Percentiles rank a stretch among this genome's conserved stretches.
Conservation (phyloP, 148 eudicot species). For the Diospyros lotus region DNA sequence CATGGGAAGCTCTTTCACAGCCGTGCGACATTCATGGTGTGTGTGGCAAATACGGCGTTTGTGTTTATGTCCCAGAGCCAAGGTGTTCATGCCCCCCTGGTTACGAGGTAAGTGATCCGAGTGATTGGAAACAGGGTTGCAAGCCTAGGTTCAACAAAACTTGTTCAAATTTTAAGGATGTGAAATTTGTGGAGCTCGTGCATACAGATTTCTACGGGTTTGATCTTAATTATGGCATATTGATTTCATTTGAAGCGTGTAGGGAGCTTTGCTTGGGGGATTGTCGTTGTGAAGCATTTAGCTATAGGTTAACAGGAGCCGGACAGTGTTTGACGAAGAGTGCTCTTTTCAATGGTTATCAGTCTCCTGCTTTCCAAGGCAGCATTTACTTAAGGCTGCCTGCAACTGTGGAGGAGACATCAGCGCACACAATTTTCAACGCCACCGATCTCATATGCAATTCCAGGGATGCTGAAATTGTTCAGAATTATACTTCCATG, state of each 20-base stretch:
- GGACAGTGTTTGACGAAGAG: constrained; percentile 39
- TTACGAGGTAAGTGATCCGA: constrained; percentile 25
- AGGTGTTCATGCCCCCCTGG: constrained; percentile 52
- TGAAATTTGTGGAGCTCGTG: constrained; percentile 40
- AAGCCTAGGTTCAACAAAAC: constrained; percentile 35
- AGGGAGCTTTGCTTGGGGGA: constrained; percentile 34
- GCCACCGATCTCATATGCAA: constrained; percentile 24
- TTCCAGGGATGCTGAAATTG: constrained; percentile 5
- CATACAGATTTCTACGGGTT: constrained; percentile 54
- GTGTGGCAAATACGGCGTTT: constrained; percentile 57
- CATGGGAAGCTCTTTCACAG: constrained; percentile 44
- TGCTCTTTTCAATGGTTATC: constrained; percentile 43
- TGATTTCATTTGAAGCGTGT: constrained; percentile 30
- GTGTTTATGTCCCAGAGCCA: constrained; percentile 36
- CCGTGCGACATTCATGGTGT: constrained; percentile 48
- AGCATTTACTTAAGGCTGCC: constrained; percentile 44
- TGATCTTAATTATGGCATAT: constrained; percentile 20
- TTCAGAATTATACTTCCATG: constrained; percentile 10
- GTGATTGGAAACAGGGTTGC: constrained; percentile 58
- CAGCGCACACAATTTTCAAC: constrained; percentile 13
- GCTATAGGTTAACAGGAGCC: constrained; percentile 32
- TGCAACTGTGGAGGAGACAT: constrained; percentile 11
- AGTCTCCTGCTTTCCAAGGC: constrained; percentile 25
- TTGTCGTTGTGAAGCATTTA: constrained; percentile 46
- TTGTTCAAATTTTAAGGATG: constrained; percentile 21